Conservation (phyloP, 2,329 filamentous ascomycete genomes). For the Teratosphaeria pseudoeucalypti region DNA sequence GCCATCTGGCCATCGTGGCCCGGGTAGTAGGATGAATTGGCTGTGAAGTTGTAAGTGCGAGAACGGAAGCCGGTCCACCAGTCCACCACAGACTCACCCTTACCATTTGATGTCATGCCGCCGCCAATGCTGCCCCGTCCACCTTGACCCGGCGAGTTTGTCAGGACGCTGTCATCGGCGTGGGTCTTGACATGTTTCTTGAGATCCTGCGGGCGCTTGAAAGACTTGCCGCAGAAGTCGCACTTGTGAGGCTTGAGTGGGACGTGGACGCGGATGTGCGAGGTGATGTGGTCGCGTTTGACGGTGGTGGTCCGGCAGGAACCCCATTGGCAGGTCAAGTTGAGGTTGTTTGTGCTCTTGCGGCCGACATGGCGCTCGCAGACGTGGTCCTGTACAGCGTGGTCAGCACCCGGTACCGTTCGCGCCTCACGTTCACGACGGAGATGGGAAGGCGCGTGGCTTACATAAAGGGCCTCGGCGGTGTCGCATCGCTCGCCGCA, state of each 20-base stretch:
- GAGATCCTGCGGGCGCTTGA: constrained; percentile 96
- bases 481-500: constrained; percentile 50
- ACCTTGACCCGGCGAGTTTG: constrained; percentile 51
- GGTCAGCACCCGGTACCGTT: neutral
- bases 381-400: constrained; percentile 67
- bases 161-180: constrained; percentile 79
- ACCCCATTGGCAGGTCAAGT: constrained; percentile 94
- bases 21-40: constrained; percentile 21
- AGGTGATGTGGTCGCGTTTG: constrained; percentile 98
- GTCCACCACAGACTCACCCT: constrained; percentile 25
- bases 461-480: constrained; percentile 54
- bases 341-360: constrained; percentile 98
- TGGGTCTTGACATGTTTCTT: constrained; percentile 99
- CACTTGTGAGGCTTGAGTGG: constrained; percentile 98
- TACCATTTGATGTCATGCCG: constrained; percentile 25
- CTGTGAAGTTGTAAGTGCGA: constrained; percentile 11
- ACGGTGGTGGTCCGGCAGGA: constrained; percentile 92
- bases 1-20: constrained; percentile 20
- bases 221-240: constrained; percentile 96
- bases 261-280: constrained; percentile 97
- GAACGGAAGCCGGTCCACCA: neutral
- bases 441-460: constrained; percentile 10
- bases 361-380: constrained; percentile 97
- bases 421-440: neutral
- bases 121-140: constrained; percentile 13